Evolutionary conservation across 2,329 filamentous ascomycete genomes (phyloP).

Genomic region (Leptographium wingfieldii): DNA sequence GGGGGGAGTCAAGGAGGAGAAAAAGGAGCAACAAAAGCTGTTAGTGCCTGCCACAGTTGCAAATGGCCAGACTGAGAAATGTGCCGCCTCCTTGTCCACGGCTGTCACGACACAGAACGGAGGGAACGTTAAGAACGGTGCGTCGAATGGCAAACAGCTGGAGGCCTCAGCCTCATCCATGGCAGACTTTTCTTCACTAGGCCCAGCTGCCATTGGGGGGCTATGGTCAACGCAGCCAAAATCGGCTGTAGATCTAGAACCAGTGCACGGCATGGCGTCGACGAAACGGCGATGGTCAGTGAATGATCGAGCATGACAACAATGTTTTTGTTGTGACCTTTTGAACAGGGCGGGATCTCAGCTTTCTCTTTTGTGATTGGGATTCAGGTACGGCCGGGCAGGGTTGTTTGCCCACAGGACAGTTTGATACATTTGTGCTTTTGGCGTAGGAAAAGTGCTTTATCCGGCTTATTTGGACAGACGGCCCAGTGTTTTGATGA

Average conservation of each 20-base stretch:
- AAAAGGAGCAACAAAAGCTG: background rate
- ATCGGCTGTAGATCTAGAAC: constrained; percentile 19
- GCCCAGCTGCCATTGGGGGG: background rate
- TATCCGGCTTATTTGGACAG: background rate
- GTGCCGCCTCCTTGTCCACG: background rate
- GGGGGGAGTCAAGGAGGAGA: constrained; percentile 19
- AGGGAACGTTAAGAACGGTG: background rate
- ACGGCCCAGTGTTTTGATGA: background rate
- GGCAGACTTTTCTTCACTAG: background rate
- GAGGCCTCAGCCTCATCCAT: background rate
- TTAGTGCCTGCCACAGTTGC: background rate
- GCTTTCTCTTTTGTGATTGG: background rate
- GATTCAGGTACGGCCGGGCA: background rate
- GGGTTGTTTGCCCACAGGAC: background rate
- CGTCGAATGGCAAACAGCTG: background rate
- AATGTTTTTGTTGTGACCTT: background rate
- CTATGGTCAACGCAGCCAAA: background rate
- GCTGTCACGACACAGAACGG: background rate
- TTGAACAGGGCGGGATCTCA: background rate
- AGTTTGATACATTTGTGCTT: background rate
- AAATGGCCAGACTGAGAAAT: background rate
- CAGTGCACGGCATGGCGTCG: constrained; percentile 30
- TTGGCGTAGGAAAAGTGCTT: background rate
- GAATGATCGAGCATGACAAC: constrained; percentile 24
- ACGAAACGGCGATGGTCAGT: constrained; percentile 45